phyloP scores from a whole-genome alignment of 495 filamentous ascomycete species.

The Oidiodendron maius region DNA sequence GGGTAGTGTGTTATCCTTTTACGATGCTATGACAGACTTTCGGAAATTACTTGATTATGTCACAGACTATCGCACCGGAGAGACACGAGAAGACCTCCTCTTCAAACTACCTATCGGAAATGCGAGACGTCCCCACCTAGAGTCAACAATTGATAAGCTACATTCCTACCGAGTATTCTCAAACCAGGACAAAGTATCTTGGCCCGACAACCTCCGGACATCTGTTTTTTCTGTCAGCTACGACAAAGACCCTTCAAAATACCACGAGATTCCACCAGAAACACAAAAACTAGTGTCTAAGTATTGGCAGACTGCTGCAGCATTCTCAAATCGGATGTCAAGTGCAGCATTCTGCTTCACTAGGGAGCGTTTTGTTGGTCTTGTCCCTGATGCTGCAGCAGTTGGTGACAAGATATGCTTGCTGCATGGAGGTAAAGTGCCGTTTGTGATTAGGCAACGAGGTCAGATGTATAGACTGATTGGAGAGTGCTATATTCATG shows the following conservation, averaged over 20 bases:
- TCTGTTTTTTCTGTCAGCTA: not conserved
- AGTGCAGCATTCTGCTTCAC: slow-evolving; percentile 1
- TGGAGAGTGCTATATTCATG: slow-evolving; percentile 18
- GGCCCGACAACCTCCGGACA: not conserved
- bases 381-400: not conserved
- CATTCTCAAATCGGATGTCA: not conserved
- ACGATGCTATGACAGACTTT: not conserved
- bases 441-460: slow-evolving; percentile 4
- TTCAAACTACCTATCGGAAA: not conserved
- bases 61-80: not conserved
- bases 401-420: slow-evolving; percentile 2
- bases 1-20: not conserved
- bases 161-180: not conserved
- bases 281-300: too few species aligned
- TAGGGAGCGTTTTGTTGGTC: not conserved
- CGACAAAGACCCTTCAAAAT: not conserved
- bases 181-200: not conserved
- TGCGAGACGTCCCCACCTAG: not conserved
- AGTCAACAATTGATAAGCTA: not conserved
- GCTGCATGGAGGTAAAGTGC: slow-evolving; percentile 3
- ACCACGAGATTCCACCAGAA: not conserved
- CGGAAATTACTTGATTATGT: not conserved
- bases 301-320: not conserved
- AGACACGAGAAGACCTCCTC: not conserved
- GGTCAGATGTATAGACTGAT: slow-evolving; percentile 3